phyloP scores from a whole-genome alignment of 2,329 filamentous ascomycete species.

The Rosellinia necatrix region DNA sequence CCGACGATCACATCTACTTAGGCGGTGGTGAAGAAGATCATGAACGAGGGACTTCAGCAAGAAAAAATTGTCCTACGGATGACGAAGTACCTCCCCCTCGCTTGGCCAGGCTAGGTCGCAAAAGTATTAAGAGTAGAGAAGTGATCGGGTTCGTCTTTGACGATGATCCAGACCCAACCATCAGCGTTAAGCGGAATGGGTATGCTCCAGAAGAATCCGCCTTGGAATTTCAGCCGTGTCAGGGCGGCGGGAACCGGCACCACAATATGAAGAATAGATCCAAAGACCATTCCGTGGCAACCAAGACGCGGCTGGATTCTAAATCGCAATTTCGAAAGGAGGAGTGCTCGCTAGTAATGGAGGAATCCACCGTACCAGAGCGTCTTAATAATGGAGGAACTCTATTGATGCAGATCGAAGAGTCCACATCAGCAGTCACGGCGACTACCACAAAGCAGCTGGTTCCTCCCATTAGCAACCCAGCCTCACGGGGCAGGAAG shows the following conservation, averaged over 20 bases:
- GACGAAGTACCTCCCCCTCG: slow-evolving; percentile 35
- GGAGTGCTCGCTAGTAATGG: not conserved
- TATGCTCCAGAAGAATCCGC: not conserved
- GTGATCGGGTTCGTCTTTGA: slow-evolving; percentile 40
- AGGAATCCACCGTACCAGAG: not conserved
- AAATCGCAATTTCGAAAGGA: not conserved
- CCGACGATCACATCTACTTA: not conserved
- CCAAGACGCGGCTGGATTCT: not conserved
- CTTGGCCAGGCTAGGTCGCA: slow-evolving; percentile 37
- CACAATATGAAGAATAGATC: not conserved
- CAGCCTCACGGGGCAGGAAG: slow-evolving; percentile 57
- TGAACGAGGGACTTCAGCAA: not conserved
- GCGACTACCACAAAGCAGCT: slow-evolving; percentile 9
- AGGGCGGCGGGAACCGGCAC: not conserved
- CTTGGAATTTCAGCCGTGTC: not conserved
- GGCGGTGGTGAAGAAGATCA: not conserved
- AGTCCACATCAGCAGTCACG: not conserved
- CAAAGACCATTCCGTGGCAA: not conserved
- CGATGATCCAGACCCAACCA: slow-evolving; percentile 26
- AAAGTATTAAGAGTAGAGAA: slow-evolving; percentile 39
- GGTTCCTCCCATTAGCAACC: slow-evolving; percentile 13
- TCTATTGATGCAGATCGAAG: not conserved
- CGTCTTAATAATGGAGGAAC: not conserved
- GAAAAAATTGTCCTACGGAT: slow-evolving; percentile 5
- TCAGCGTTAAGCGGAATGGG: not conserved